Base-by-base conservation (phyloP, 1,284 basidiomycete genomes). In the Leccinum subrobustum region DNA sequence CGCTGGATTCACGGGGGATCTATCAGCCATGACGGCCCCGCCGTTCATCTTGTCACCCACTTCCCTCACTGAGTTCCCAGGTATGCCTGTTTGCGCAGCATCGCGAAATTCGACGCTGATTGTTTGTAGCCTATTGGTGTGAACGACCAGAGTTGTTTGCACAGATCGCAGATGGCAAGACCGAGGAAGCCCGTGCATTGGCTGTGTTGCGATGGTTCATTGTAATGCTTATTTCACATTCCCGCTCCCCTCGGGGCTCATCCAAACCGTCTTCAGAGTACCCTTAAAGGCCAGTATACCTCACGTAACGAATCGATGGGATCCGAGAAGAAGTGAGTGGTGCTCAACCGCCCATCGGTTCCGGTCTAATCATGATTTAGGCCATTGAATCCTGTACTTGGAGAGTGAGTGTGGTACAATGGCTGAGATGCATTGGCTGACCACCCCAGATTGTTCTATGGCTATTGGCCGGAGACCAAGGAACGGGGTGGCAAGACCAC, bases 1-100 rank as follows among this genome's bases (percentile, higher is more conserved):
- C 65, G 86, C 92, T 50, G 87, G 87, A 56, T 87, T 94, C 73
- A 93, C 92, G 2, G 96, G 96, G 61, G 96, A 99, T 79, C 83
- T 99, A 57, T 96, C 92, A 1, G 88, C 90, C 4, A 82, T 99
- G 79, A 98, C 96, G 0, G 96, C 96, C 0, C 96, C 96, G n/a
- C 89, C 89, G 1, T 93, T 96, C 79, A 95, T 96, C 68, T 83
- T 95, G 60, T 94, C 92, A 2, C 93, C 93, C 18, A 87, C 88
- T 6, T 92, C 89, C 6, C 80, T 93, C 56, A 92, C 91, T 0
- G 94, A 96, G 75, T 96, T 94, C 74, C 93, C 93, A 62, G 89
- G 90, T 92, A 63, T 62, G 84, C 73, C 33, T 42, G 29, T n/a
- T 48, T 57, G 35, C 33, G 4, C 42, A 16, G 0, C 8, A 31